These are phyloP conservation scores for Cucurbitaria berberidis DNA, from an alignment of 2,329 filamentous ascomycete genomes.

Conservation along the genomic window DNA sequence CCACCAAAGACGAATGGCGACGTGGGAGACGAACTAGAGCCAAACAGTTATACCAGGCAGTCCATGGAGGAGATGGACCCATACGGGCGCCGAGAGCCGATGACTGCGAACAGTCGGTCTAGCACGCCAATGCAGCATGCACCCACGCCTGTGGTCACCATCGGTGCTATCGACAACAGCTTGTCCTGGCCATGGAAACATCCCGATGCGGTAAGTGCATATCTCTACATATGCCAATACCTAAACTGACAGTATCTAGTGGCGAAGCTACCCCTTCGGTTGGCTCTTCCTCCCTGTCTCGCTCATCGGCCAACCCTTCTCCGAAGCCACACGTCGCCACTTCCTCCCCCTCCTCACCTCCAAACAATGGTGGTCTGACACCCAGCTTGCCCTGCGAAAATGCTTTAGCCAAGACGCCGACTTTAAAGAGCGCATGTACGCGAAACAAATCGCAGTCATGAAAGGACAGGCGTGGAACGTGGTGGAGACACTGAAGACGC, in stretches of 20 bases:
- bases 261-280: constrained; percentile 92
- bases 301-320: constrained; percentile 94
- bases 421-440: constrained; percentile 99
- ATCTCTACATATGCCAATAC: not conserved
- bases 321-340: constrained; percentile 88
- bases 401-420: constrained; percentile 93
- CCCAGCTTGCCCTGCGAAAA: constrained; percentile 80
- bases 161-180: constrained; percentile 97
- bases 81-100: constrained; percentile 80
- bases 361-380: constrained; percentile 96
- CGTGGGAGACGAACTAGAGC: constrained; percentile 38
- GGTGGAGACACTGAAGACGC: constrained; percentile 91
- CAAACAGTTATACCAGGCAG: constrained; percentile 64
- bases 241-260: constrained; percentile 50
- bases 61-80: constrained; percentile 65
- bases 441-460: constrained; percentile 97
- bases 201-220: constrained; percentile 74
- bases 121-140: constrained; percentile 61
- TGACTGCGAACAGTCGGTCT: constrained; percentile 72
- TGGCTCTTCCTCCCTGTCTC: constrained; percentile 98
- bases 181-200: constrained; percentile 99
- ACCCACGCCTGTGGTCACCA: constrained; percentile 66
- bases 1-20: constrained; percentile 70
- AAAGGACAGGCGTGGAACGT: constrained; percentile 99
- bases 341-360: constrained; percentile 96